Conservation (phyloP, 805 yeast species). For the Candida hispaniensis region DNA sequence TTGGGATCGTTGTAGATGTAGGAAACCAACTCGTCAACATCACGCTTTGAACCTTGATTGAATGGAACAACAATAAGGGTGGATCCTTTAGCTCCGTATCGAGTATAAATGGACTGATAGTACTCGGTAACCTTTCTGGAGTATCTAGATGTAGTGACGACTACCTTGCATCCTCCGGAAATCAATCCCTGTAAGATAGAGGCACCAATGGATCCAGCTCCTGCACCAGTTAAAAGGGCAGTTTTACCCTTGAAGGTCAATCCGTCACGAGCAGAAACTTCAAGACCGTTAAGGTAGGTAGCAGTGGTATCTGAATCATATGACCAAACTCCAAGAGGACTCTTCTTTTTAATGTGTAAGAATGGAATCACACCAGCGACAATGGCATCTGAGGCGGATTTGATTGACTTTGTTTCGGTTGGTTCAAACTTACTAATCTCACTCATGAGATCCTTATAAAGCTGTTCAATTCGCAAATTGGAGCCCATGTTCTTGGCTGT, state of each 20-base stretch:
- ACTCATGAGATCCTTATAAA: conserved; percentile 27
- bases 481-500: conserved; percentile 54
- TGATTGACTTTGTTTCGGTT: conserved; percentile 28
- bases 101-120: conserved; percentile 86
- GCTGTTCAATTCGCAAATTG: conserved; percentile 34
- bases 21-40: conserved; percentile 72
- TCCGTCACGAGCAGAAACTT: conserved; percentile 90
- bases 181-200: conserved; percentile 89
- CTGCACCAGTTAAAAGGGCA: conserved; percentile 95
- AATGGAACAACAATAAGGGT: conserved; percentile 94
- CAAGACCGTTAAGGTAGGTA: conserved; percentile 77
- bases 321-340: conserved; percentile 64
- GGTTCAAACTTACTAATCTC: conserved; percentile 36
- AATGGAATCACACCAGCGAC: conserved; percentile 63
- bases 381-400: conserved; percentile 21
- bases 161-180: conserved; percentile 95
- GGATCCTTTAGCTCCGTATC: conserved; percentile 87
- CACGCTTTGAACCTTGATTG: conserved; percentile 95
- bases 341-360: conserved; percentile 73
- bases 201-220: conserved; percentile 98
- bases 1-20: conserved; percentile 76
- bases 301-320: conserved; percentile 74
- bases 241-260: conserved; percentile 78
- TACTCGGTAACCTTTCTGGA: conserved; percentile 90
- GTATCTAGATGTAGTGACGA: conserved; percentile 93